These are phyloP conservation scores for Dillenia suffruticosa DNA, from an alignment of 164 flowering plant genomes.

Conservation along the genomic window DNA sequence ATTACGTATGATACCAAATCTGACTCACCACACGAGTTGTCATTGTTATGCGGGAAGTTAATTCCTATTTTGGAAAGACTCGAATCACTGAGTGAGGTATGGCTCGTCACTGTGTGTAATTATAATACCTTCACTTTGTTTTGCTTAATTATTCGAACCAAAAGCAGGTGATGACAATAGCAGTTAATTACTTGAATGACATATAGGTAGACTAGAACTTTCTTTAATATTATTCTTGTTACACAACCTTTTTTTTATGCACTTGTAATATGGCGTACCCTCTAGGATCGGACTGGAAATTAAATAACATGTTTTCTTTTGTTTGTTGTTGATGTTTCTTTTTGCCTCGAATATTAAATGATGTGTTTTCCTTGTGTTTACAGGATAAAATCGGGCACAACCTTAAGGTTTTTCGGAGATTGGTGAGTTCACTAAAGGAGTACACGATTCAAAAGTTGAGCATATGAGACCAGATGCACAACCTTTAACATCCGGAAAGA, in stretches of 20 bases:
- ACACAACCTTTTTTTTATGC: too few relatives aligned
- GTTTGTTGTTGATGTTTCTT: too few relatives aligned
- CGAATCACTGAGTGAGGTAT: conserved; percentile 80
- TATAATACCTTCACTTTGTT: too few relatives aligned
- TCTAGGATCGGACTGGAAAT: too few relatives aligned
- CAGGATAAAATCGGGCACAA: conserved; percentile 72
- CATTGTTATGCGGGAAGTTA: conserved; percentile 47
- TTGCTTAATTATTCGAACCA: too few relatives aligned
- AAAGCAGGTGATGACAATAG: too few relatives aligned
- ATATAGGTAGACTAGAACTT: too few relatives aligned
- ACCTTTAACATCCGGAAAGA: too few relatives aligned
- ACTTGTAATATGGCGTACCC: too few relatives aligned
- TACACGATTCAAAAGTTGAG: conserved; percentile 41
- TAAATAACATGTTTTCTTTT: too few relatives aligned
- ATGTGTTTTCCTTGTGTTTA: conserved; percentile 3
- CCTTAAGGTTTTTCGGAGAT: conserved; percentile 70
- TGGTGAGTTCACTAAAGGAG: conserved; percentile 78
- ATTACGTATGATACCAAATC: conserved; percentile 30
- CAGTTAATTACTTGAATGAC: too few relatives aligned
- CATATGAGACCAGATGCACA: conserved; percentile 7
- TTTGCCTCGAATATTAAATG: not conserved
- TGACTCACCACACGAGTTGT: conserved; percentile 35
- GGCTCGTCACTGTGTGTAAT: not conserved
- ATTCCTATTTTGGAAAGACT: conserved; percentile 68
- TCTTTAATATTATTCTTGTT: too few relatives aligned